phyloP scores from a whole-genome alignment of 129 eudicot genomes.

The Pulicaria dysenterica region DNA sequence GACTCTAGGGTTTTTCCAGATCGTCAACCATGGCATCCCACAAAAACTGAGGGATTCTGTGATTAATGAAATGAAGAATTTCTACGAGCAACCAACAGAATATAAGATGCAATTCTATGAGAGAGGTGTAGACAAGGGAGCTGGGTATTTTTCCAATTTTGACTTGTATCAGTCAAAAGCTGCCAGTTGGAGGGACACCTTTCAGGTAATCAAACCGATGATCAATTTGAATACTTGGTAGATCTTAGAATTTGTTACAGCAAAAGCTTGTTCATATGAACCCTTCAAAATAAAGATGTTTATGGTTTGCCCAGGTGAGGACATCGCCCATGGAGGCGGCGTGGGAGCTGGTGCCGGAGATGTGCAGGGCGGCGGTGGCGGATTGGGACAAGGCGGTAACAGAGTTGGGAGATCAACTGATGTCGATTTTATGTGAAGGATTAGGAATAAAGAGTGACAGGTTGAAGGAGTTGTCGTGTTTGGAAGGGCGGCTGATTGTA shows the following conservation, averaged over 20 bases:
- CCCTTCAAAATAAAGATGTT: no score
- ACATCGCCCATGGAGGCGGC: constrained; percentile 33
- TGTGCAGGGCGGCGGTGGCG: constrained; percentile 28
- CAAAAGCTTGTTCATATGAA: no score
- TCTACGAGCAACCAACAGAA: constrained; percentile 41
- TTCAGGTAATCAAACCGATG: constrained; percentile 28
- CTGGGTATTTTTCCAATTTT: constrained; percentile 49
- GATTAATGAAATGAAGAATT: constrained; percentile 35
- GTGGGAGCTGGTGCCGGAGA: constrained; percentile 39
- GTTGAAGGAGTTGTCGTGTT: constrained; percentile 50
- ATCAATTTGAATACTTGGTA: no score
- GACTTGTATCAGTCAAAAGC: constrained; percentile 55
- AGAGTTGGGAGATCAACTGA: constrained; percentile 40
- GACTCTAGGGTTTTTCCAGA: constrained; percentile 61
- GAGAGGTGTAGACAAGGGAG: constrained; percentile 42
- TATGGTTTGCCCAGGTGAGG: constrained; percentile 22
- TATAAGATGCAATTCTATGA: constrained; percentile 40
- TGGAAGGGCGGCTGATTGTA: constrained; percentile 42
- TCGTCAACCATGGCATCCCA: constrained; percentile 47
- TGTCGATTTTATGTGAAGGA: constrained; percentile 52
- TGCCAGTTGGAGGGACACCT: constrained; percentile 64
- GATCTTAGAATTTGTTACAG: no score
- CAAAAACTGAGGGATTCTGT: constrained; percentile 2
- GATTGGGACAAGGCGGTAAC: constrained; percentile 52
- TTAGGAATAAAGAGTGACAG: constrained; percentile 34